Base-by-base conservation (phyloP, 768 basidiomycete species). In the Tricholomella constricta region DNA sequence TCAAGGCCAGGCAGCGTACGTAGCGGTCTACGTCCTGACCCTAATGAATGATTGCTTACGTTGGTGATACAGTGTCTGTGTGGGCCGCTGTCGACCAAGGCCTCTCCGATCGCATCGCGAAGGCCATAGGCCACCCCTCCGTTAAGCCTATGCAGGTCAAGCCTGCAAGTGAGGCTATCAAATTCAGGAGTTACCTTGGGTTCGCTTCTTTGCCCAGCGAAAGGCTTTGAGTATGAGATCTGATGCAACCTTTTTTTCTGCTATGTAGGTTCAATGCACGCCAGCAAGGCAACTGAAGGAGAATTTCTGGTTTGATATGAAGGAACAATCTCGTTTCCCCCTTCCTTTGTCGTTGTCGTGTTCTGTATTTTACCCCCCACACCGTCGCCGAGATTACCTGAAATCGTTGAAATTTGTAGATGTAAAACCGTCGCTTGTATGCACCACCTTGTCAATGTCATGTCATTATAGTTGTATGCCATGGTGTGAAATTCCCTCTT, bases 51-150 rank as follows among this genome's bases (percentile, higher is more conserved):
- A 48, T 46, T 34, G 14, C 17, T 19, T 19, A 46, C 6, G 51
- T 45, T 22, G 19, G n/a, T 37, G 35, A 31, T 50, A 0, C 47
- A 89, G 89, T 91, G 34, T 80, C 86, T 25, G 86, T 89, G 55
- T 94, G 87, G 81, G 85, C 89, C 36, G 83, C 82, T 45, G 85
- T 97, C 51, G 81, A 88, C 66, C 87, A 90, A 63, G 76, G 72
- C 10, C 74, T 95, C 31, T 85, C 85, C 4, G 83, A 90, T 69
- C 80, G 88, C 55, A 77, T 98, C 59, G 91, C 91, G n/a, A 80
- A 78, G 61, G 89, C 83, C 2, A 77, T 94, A 46, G 84, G 84
- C 36, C 74, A 80, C 43, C 72, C 81, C 2, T 62, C 70, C 2
- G 85, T 84, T n/a, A 57, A 69, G 47, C 88, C 90, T 11, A 74